Evolutionary conservation across 441 rosid genomes (phyloP).

Genomic region (Arabidopsis hybrid): DNA sequence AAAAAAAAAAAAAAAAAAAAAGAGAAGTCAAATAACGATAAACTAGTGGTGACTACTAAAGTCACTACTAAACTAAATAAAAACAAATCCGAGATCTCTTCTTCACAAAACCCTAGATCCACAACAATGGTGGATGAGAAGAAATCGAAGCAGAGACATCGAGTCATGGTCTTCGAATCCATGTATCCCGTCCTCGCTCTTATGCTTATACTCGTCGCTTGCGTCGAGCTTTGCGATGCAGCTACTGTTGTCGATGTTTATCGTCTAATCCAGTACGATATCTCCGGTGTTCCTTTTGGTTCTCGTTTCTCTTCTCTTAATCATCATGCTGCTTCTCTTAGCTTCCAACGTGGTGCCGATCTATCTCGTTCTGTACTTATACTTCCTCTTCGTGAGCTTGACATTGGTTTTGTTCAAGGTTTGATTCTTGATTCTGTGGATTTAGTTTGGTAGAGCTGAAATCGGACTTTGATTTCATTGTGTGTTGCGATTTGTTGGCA

Average conservation of each 20-base stretch:
- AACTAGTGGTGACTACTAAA: no score
- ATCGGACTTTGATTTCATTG: constrained; percentile 17
- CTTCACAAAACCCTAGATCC: not conserved
- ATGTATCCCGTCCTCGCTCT: constrained; percentile 70
- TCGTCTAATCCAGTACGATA: constrained; percentile 95
- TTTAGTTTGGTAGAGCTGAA: not conserved
- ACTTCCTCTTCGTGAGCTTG: constrained; percentile 81
- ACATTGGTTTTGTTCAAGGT: constrained; percentile 75
- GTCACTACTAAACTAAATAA: no score
- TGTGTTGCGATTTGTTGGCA: constrained; percentile 40
- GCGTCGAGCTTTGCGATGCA: constrained; percentile 89
- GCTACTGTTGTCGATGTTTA: constrained; percentile 94
- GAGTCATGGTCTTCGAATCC: constrained; percentile 56
- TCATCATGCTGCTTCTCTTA: constrained; percentile 88
- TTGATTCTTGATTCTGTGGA: not conserved
- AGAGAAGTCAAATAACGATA: no score
- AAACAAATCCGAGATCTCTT: no score
- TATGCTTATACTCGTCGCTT: constrained; percentile 75
- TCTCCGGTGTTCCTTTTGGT: constrained; percentile 85
- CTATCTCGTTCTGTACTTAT: constrained; percentile 89
- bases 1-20: no score
- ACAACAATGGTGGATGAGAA: constrained; percentile 49
- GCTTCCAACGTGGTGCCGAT: constrained; percentile 77
- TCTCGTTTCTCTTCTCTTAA: constrained; percentile 90
- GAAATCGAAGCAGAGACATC: constrained; percentile 39